Evolutionary conservation across 2,329 filamentous ascomycete species (phyloP).

Genomic region (Claviceps sp.): DNA sequence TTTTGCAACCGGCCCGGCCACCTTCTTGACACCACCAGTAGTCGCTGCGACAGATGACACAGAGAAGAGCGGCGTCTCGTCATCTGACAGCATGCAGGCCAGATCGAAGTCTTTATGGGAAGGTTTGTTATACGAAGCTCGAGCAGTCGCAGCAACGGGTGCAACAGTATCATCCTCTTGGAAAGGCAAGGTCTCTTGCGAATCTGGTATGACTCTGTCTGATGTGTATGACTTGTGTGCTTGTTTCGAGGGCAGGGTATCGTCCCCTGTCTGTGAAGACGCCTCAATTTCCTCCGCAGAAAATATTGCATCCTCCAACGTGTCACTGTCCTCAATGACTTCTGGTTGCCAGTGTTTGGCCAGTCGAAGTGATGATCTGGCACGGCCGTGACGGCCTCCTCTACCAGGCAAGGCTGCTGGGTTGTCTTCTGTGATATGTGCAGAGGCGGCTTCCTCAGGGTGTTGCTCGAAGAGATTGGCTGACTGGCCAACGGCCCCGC

Average conservation of each 20-base stretch:
- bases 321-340: conserved; percentile 5
- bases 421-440: background rate
- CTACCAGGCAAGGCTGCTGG: background rate
- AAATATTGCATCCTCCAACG: conserved; percentile 3
- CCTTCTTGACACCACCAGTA: background rate
- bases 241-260: conserved; percentile 3
- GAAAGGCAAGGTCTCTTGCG: conserved; percentile 14
- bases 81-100: conserved; percentile 20
- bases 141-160: background rate
- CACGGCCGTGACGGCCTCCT: background rate
- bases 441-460: conserved; percentile 4
- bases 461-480: conserved; percentile 5
- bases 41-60: background rate
- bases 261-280: conserved; percentile 4
- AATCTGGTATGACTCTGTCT: conserved; percentile 14
- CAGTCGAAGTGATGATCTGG: background rate
- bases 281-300: conserved; percentile 1
- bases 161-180: background rate
- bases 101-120: conserved; percentile 2
- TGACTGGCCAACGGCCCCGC: background rate
- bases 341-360: background rate
- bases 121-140: background rate
- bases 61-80: conserved; percentile 19
- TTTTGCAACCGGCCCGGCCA: background rate
- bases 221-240: background rate